Evolutionary conservation across 257 asterid species (phyloP).

Genomic region (Marsdenia floribunda): DNA sequence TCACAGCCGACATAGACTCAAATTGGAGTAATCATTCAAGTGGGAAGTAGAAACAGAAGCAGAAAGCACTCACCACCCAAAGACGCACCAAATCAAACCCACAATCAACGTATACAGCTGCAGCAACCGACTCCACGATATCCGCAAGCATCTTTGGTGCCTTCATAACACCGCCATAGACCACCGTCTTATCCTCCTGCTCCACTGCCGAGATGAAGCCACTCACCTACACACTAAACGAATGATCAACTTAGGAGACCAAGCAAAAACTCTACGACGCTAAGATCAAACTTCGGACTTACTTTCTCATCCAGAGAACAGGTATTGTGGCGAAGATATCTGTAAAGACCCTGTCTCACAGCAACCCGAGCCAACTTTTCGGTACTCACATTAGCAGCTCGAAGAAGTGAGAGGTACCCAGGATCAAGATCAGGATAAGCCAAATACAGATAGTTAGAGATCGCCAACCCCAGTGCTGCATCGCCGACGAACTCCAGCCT

Average conservation of each 20-base stretch:
- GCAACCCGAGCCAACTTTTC: conserved; percentile 87
- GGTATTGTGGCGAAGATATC: conserved; percentile 58
- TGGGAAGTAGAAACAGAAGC: neutral
- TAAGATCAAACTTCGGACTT: neutral
- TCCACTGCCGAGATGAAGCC: conserved; percentile 52
- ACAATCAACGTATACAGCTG: conserved; percentile 54
- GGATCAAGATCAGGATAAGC: conserved; percentile 51
- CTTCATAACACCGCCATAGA: conserved; percentile 65
- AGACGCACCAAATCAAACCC: conserved; percentile 23
- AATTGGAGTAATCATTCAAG: neutral
- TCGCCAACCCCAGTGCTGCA: conserved; percentile 53
- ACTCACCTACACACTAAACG: conserved; percentile 41
- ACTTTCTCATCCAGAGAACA: conserved; percentile 47
- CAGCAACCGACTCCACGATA: conserved; percentile 72
- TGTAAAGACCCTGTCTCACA: conserved; percentile 50
- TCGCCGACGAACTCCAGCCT: conserved; percentile 91
- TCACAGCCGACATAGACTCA: neutral
- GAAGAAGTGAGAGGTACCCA: conserved; percentile 62
- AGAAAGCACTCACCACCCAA: conserved; percentile 29
- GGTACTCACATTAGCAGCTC: conserved; percentile 73
- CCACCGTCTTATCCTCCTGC: conserved; percentile 42
- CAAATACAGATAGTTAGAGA: conserved; percentile 42
- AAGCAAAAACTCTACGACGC: neutral
- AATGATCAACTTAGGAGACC: neutral
- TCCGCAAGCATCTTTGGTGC: conserved; percentile 91